Evolutionary conservation across 805 yeast genomes (phyloP), one percentile per base, ranked within the genome.

Genomic region (Scheffersomyces coipomensis): DNA sequence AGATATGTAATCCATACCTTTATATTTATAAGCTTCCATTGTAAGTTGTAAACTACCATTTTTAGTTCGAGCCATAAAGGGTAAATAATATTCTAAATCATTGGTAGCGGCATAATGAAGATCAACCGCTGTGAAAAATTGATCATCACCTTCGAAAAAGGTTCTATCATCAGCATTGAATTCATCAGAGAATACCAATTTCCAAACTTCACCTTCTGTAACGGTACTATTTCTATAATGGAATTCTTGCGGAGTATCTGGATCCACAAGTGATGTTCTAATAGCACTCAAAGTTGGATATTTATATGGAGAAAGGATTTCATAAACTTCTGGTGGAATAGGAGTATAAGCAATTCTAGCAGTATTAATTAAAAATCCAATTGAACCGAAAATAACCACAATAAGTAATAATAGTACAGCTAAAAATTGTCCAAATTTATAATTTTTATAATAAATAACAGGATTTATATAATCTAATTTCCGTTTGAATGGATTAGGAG

Each of bases 211-310:
- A 4, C 60, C 64, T 6, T 40, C 40, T 5, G 32, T 22, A 15
- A 44, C 40, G 15, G 32, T 33, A 6, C 84, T 76, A 10, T 55
- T 64, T 55, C 75, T 78, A 1, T 81, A 72, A 30, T 45, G 40
- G 0, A 79, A 84, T 2, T 55, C 53, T 1, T 46, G 30, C 0
- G 91, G 93, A 3, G 93, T 85, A 53, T 85, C 93, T 2, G 80
- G 77, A 53, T 86, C 95, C 12, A 86, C 64, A 33, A 85, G 62
- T n/a, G 59, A 45, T 0, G 84, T 72, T 46, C 93, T 66, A 38
- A 85, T 72, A 1, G 87, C 82, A 24, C 75, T 53, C 29, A 85
- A 65, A 11, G 61, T 60, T 3, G 83, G 81, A 53, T 84, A 85
- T 11, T 55, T 47, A 55, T 85, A 85, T 8, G 68, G 66, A 2